Evolutionary conservation across 1,139 yeast species (phyloP).

Genomic region (Suhomyces bolitotheri): DNA sequence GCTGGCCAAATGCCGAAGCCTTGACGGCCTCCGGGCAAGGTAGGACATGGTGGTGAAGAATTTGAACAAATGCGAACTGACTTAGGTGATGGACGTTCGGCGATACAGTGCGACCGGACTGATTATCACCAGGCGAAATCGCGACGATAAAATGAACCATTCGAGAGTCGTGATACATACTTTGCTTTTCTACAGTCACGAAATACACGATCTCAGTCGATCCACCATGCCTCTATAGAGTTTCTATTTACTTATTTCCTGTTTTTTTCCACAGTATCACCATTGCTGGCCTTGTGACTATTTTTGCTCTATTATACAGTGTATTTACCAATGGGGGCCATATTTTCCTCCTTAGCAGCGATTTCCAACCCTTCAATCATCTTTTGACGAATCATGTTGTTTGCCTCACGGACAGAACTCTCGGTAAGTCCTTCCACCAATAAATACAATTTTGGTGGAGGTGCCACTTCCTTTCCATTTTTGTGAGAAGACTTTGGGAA

Average conservation of each 20-base stretch:
- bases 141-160: too few species aligned
- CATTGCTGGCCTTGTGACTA: too few species aligned
- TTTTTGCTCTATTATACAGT: constrained; percentile 25
- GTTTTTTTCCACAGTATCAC: too few species aligned
- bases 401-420: constrained; percentile 64
- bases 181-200: too few species aligned
- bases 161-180: too few species aligned
- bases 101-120: too few species aligned
- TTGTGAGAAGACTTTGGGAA: constrained; percentile 36
- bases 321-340: constrained; percentile 40
- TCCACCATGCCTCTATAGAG: neutral
- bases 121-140: too few species aligned
- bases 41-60: constrained; percentile 5
- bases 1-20: constrained; percentile 2
- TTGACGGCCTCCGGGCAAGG: constrained; percentile 6
- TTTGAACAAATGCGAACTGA: neutral
- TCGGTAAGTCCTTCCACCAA: constrained; percentile 78
- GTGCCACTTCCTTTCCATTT: constrained; percentile 38
- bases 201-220: too few species aligned
- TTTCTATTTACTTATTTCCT: neutral
- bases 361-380: constrained; percentile 61
- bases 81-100: too few species aligned
- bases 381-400: constrained; percentile 57
- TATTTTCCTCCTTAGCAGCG: constrained; percentile 43
- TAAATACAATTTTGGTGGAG: constrained; percentile 75